Evolutionary conservation across 352 stramenopile genomes (phyloP), one percentile per base, ranked within the genome.

Genomic region (Aphanomyces euteiches): DNA sequence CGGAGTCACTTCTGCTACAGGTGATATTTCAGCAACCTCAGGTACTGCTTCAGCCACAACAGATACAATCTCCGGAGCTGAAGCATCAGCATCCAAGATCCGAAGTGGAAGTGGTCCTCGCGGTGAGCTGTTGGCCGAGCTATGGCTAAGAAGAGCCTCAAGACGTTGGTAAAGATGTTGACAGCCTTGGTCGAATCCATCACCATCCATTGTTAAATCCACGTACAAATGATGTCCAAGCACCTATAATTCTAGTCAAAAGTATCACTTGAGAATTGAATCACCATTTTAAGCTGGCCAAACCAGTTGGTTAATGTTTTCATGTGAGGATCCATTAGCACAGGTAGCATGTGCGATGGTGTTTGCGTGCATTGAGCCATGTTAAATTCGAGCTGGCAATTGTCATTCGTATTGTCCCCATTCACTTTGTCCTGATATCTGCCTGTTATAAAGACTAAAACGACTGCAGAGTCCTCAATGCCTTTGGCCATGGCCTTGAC

Each of bases 311-410:
- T 10, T 7, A 41, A 34, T 13, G 28, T n/a, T n/a, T 41, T 56
- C 60, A 67, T 67, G 4, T 17, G 5, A 15, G 60, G 60, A 12
- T 67, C 60, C 60, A 67, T 67, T 17, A 67, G 13, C 5, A 67
- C 60, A 13, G 60, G 60, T 10, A 67, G 13, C 60, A 67, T 67
- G 38, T 41, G 47, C 47, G 45, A 17, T 7, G 60, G 15, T 7
- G 60, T 67, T 58, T 67, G 60, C 17, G 60, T 67, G 5, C 28
- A 8, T 15, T 67, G 50, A 13, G 60, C 37, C 60, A 67, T 67
- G 41, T 41, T 41, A 67, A 67, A 67, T 37, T 67, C 60, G 47
- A 67, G 60, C 19, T 67, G 60, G 47, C 60, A 67, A 37, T 67
- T 67, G 28, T 67, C 60, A 37, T 67, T 67, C 36, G 60, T 41